These are phyloP conservation scores for Xylaria curta DNA, from an alignment of 495 filamentous ascomycete genomes.

Conservation along the genomic window DNA sequence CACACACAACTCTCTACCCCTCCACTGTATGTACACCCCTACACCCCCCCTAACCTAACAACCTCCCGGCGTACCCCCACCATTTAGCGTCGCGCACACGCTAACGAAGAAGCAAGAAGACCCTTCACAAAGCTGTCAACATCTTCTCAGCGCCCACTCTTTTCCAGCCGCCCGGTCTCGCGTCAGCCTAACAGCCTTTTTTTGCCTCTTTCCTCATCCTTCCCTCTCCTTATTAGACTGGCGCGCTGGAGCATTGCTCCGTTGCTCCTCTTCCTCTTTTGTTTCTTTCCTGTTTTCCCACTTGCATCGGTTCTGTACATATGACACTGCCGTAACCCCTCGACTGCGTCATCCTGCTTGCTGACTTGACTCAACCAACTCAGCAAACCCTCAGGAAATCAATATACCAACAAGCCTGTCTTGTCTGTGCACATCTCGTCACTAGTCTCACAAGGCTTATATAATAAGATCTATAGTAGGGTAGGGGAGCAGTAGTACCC, in stretches of 20 bases:
- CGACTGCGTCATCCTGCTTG: slow-evolving; percentile 20
- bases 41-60: neutral
- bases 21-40: neutral
- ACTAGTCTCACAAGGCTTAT: neutral
- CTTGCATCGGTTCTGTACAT: slow-evolving; percentile 1
- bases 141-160: slow-evolving; percentile 15
- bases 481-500: neutral
- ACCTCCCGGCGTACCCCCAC: neutral
- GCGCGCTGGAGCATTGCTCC: neutral
- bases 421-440: neutral
- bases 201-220: slow-evolving; percentile 11
- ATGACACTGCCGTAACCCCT: slow-evolving; percentile 17
- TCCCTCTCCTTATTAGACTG: slow-evolving; percentile 1
- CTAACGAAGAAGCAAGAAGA: slow-evolving; percentile 4
- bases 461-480: neutral
- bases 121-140: neutral
- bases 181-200: slow-evolving; percentile 29
- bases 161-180: slow-evolving; percentile 22
- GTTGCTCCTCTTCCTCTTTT: neutral
- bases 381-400: neutral
- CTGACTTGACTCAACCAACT: slow-evolving; percentile 1
- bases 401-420: neutral
- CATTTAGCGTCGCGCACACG: neutral
- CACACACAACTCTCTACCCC: neutral
- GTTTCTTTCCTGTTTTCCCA: neutral